phyloP scores from a whole-genome alignment of 2,329 filamentous ascomycete species.

The Immersiporthe knoxdaviesiana region DNA sequence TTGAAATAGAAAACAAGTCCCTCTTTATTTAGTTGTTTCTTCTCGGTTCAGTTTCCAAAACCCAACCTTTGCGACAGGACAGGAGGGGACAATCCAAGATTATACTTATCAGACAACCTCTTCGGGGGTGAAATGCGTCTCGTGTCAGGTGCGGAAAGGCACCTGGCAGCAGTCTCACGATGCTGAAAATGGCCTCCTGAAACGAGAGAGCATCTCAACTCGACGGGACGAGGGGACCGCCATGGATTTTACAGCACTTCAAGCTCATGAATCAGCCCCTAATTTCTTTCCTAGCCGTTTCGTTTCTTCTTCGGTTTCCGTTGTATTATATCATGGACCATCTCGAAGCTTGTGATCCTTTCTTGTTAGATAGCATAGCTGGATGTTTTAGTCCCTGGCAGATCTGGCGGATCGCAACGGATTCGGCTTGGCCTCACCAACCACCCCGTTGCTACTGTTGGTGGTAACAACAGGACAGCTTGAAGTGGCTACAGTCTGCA shows the following conservation, averaged over 20 bases:
- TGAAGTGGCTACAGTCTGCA: not conserved
- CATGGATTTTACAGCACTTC: not conserved
- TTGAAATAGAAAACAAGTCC: not conserved
- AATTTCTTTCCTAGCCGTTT: not conserved
- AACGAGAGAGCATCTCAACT: not conserved
- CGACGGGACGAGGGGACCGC: not conserved
- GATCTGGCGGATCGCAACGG: not conserved
- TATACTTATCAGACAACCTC: not conserved
- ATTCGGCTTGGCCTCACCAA: not conserved
- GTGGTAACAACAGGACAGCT: not conserved
- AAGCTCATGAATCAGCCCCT: not conserved
- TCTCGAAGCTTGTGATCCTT: not conserved
- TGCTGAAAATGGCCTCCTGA: conserved; percentile 1
- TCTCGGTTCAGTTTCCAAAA: not conserved
- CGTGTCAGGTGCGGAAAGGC: not conserved
- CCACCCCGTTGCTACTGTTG: too few relatives aligned
- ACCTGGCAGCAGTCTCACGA: not conserved
- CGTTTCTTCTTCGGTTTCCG: too few relatives aligned
- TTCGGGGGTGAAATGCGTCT: not conserved
- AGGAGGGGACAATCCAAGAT: not conserved
- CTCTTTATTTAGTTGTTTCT: too few relatives aligned
- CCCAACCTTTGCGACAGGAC: not conserved
- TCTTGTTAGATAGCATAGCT: not conserved
- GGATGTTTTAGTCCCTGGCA: not conserved
- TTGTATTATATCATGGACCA: not conserved